A percentile compares a stretch with the other conserved stretches of the same genome.
Conservation (phyloP, 2,329 filamentous ascomycete genomes). For the Ceratocystiopsis minuta region DNA sequence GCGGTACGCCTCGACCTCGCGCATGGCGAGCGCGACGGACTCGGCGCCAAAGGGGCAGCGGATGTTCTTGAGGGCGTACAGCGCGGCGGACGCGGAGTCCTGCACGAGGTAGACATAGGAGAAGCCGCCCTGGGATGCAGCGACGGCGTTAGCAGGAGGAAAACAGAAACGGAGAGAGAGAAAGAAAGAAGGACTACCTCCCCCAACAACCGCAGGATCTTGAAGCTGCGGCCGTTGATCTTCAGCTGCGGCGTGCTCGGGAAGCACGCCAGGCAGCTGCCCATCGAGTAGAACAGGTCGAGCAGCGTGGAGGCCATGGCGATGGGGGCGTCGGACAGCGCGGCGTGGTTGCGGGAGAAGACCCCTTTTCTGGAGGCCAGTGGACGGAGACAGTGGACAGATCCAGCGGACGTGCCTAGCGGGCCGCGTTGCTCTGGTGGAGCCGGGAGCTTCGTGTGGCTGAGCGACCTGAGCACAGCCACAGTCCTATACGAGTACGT, state of each 20-base stretch:
- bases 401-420: too few relatives aligned
- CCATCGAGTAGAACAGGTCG: conserved; percentile 79
- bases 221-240: conserved; percentile 89
- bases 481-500: too few relatives aligned
- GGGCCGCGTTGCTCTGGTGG: too few relatives aligned
- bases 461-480: too few relatives aligned
- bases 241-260: conserved; percentile 84
- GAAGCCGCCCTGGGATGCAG: conserved; percentile 81
- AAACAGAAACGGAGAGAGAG: background rate
- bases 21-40: conserved; percentile 84
- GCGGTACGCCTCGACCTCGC: conserved; percentile 92
- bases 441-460: too few relatives aligned
- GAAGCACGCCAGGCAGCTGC: conserved; percentile 92
- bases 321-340: too few relatives aligned
- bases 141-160: background rate
- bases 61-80: conserved; percentile 97
- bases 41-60: conserved; percentile 95
- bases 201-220: conserved; percentile 81
- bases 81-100: conserved; percentile 63
- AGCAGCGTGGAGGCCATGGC: conserved; percentile 68
- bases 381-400: too few relatives aligned
- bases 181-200: conserved; percentile 42
- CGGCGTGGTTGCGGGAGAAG: too few relatives aligned
- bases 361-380: too few relatives aligned
- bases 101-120: conserved; percentile 98